Evolutionary conservation across 2,329 filamentous ascomycete species (phyloP).

Genomic region (Penicillium sp.): DNA sequence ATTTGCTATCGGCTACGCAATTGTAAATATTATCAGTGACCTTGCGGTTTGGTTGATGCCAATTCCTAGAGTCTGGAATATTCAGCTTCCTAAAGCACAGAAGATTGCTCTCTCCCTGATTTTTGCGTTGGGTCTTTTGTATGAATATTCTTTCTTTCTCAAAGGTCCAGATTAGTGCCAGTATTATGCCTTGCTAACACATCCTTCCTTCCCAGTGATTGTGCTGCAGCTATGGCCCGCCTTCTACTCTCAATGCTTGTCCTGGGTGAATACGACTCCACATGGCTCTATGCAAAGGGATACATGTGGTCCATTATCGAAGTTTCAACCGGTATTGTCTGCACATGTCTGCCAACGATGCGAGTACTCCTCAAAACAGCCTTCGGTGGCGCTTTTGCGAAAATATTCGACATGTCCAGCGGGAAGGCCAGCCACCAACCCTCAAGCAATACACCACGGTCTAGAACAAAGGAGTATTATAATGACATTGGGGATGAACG

Average conservation of each 20-base stretch:
- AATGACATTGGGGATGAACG: neutral
- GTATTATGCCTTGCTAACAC: neutral
- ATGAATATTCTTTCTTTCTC: neutral
- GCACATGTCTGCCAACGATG: conserved; percentile 7
- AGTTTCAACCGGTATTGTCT: conserved; percentile 5
- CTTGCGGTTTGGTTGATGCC: conserved; percentile 6
- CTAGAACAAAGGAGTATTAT: neutral
- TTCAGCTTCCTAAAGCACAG: conserved; percentile 3
- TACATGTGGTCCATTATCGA: conserved; percentile 8
- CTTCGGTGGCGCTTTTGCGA: neutral
- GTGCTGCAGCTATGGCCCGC: conserved; percentile 1
- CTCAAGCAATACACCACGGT: neutral
- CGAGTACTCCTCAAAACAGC: neutral
- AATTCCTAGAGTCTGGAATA: conserved; percentile 5
- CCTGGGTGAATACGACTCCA: neutral
- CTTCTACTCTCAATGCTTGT: conserved; percentile 3
- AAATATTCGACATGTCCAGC: neutral
- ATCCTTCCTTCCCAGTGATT: neutral
- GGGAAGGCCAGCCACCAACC: neutral
- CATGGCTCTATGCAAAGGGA: neutral
- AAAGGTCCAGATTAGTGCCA: neutral
- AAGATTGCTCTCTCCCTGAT: conserved; percentile 1
- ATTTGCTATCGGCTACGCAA: conserved; percentile 2
- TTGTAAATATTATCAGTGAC: conserved; percentile 1
- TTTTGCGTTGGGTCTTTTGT: conserved; percentile 7